Evolutionary conservation across 495 filamentous ascomycete genomes (phyloP).

Genomic region (Penicillium arizonense): DNA sequence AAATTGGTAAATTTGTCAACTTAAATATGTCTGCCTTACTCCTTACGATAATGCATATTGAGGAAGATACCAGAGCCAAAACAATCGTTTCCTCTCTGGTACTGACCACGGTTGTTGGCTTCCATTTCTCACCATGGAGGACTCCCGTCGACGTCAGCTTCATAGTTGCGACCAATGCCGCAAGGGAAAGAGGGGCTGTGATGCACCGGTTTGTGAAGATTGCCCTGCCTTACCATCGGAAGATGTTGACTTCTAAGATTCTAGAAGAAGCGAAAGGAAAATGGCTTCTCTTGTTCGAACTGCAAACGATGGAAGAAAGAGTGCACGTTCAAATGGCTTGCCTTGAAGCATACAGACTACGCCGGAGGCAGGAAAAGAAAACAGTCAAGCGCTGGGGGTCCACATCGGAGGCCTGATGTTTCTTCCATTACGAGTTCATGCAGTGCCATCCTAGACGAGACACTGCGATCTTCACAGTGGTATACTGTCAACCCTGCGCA

Average conservation of each 20-base stretch:
- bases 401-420: background rate
- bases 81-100: background rate
- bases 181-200: conserved; percentile 44
- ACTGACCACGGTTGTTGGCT: background rate
- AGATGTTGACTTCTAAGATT: conserved; percentile 2
- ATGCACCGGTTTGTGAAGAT: conserved; percentile 25
- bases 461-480: conserved; percentile 5
- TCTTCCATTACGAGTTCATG: background rate
- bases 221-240: background rate
- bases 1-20: too few relatives aligned
- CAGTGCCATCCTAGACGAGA: background rate
- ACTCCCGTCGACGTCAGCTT: conserved; percentile 29
- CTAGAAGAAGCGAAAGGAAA: conserved; percentile 10
- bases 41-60: too few relatives aligned
- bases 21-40: too few relatives aligned
- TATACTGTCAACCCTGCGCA: background rate
- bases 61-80: background rate
- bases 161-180: conserved; percentile 46
- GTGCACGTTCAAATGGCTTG: conserved; percentile 33
- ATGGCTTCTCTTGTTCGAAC: conserved; percentile 22
- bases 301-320: conserved; percentile 27
- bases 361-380: conserved; percentile 2
- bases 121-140: conserved; percentile 3
- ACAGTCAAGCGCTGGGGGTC: background rate
- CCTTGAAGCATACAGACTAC: conserved; percentile 4